These are phyloP conservation scores for Brassica napus DNA, from an alignment of 345 rosid species.

Conservation along the genomic window Da-Ae NC_063449.1:44423501-44424000, in stretches of 20 bases:
- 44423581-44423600: too few relatives aligned
- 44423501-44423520: too few relatives aligned
- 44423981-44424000: conserved; percentile 25
- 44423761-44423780: not conserved
- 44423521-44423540: too few relatives aligned
- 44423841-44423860: conserved; percentile 14
- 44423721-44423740: not conserved
- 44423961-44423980: not conserved
- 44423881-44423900: not conserved
- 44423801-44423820: conserved; percentile 15
- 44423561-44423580: too few relatives aligned
- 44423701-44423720: too few relatives aligned
- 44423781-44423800: not conserved
- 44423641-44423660: too few relatives aligned
- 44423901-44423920: conserved; percentile 7
- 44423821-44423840: conserved; percentile 5
- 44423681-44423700: not conserved
- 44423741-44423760: not conserved
- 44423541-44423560: too few relatives aligned
- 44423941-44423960: not conserved
- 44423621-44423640: too few relatives aligned
- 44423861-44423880: conserved; percentile 13
- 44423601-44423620: too few relatives aligned
- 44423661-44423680: too few relatives aligned
- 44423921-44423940: not conserved